phyloP scores from a whole-genome alignment of 1,284 basidiomycete genomes.

The Rhodotorula sp. region DNA sequence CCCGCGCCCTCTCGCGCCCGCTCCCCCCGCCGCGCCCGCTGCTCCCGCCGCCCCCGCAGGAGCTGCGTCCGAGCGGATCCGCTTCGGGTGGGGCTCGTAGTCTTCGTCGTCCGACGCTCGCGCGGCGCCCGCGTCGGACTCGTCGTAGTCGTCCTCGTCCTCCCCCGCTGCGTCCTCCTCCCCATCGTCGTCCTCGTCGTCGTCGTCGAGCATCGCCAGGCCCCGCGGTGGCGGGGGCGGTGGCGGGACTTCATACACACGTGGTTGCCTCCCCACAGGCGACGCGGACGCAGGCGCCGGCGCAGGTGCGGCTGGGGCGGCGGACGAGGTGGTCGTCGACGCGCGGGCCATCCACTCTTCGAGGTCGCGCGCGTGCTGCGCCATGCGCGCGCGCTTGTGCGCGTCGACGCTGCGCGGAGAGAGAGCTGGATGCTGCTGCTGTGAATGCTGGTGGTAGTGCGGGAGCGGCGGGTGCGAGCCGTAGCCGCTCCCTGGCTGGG shows the following conservation, averaged over 20 bases:
- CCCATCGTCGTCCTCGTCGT: background rate
- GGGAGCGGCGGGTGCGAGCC: background rate
- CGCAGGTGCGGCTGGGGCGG: background rate
- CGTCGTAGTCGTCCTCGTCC: background rate
- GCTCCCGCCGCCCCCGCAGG: no score
- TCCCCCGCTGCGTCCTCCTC: background rate
- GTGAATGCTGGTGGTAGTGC: no score
- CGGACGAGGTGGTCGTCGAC: background rate
- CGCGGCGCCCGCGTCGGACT: background rate
- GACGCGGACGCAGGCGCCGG: background rate
- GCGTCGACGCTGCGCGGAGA: background rate
- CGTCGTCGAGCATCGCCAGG: background rate
- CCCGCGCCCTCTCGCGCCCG: background rate
- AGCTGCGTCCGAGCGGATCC: background rate
- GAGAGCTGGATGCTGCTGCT: background rate
- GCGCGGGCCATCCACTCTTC: slow-evolving; percentile 15
- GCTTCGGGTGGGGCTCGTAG: background rate
- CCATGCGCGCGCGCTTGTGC: slow-evolving; percentile 17
- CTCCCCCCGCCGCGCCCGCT: background rate
- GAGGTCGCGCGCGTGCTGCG: slow-evolving; percentile 21
- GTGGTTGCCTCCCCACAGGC: background rate
- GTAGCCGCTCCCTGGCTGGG: background rate
- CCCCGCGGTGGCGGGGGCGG: background rate
- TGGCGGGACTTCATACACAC: no score
- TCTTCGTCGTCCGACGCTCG: background rate